Evolutionary conservation across 352 stramenopile species (phyloP).

Genomic region (Hyaloperonospora arabidopsidis): DNA sequence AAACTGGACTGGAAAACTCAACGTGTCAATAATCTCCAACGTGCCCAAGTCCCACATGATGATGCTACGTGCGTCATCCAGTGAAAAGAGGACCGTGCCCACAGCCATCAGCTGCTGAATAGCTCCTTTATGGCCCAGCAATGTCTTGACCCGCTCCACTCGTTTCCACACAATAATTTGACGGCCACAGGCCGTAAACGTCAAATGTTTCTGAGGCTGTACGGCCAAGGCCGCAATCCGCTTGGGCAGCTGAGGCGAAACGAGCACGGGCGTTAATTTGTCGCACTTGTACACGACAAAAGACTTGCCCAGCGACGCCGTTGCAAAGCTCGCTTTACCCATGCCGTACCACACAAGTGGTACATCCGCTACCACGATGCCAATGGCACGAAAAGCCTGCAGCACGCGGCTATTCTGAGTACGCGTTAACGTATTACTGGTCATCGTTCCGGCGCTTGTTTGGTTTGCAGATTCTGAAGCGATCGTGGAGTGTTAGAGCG

Average conservation of each 20-base stretch:
- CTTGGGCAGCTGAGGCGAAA: conserved; percentile 74
- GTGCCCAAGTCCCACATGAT: conserved; percentile 61
- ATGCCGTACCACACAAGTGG: conserved; percentile 84
- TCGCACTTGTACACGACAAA: conserved; percentile 90
- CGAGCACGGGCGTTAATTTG: conserved; percentile 78
- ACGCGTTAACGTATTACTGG: conserved; percentile 33
- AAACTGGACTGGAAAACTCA: conserved; percentile 49
- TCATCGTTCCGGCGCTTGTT: conserved; percentile 9
- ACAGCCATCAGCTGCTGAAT: conserved; percentile 50
- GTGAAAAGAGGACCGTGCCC: conserved; percentile 61
- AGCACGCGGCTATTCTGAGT: conserved; percentile 68
- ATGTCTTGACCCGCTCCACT: conserved; percentile 42
- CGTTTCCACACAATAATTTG: conserved; percentile 72
- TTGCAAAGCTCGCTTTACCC: conserved; percentile 85
- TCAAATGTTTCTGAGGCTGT: conserved; percentile 61
- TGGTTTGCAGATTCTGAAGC: conserved; percentile 2
- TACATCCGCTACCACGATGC: conserved; percentile 79
- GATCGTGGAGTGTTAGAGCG: conserved; percentile 1
- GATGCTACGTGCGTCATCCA: conserved; percentile 49
- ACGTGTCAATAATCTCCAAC: conserved; percentile 47
- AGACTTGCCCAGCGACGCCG: conserved; percentile 79
- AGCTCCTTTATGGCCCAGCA: conserved; percentile 46
- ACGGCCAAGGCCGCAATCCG: conserved; percentile 63
- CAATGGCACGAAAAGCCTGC: conserved; percentile 87
- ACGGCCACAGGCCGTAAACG: conserved; percentile 64